These are phyloP conservation scores for Yamadazyma sp. DNA, from an alignment of 805 yeast genomes.

Conservation along the genomic window DNA sequence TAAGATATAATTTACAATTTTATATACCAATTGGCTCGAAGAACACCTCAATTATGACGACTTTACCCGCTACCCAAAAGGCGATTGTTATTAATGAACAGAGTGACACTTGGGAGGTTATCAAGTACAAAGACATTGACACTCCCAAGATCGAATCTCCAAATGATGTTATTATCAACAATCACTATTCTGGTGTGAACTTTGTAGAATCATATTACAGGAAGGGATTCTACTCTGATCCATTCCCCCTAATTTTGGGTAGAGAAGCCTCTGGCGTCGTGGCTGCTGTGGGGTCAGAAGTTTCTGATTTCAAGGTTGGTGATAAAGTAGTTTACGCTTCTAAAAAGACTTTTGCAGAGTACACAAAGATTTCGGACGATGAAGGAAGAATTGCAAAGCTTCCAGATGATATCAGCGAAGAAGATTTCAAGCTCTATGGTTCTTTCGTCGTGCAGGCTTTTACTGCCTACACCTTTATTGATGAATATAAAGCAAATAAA, in stretches of 20 bases:
- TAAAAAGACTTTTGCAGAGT: constrained; percentile 66
- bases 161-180: constrained; percentile 65
- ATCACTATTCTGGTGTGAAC: constrained; percentile 76
- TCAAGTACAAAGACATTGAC: constrained; percentile 55
- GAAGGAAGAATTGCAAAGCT: constrained; percentile 46
- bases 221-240: constrained; percentile 66
- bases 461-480: constrained; percentile 72
- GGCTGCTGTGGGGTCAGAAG: constrained; percentile 61
- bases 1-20: background rate
- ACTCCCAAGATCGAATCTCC: constrained; percentile 56
- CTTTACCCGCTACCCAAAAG: constrained; percentile 56
- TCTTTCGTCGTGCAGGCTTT: constrained; percentile 69
- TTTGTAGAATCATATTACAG: constrained; percentile 84
- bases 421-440: constrained; percentile 53
- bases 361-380: constrained; percentile 47
- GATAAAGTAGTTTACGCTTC: constrained; percentile 66
- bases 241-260: constrained; percentile 64
- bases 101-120: constrained; percentile 56
- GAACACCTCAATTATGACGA: too few relatives aligned
- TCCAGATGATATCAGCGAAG: constrained; percentile 48
- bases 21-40: too few relatives aligned
- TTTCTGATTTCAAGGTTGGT: constrained; percentile 57
- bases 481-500: constrained; percentile 61
- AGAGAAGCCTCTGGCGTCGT: constrained; percentile 73
- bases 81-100: constrained; percentile 53